phyloP scores from a whole-genome alignment of 148 eudicot genomes.

The Nyssa sinensis region DNA sequence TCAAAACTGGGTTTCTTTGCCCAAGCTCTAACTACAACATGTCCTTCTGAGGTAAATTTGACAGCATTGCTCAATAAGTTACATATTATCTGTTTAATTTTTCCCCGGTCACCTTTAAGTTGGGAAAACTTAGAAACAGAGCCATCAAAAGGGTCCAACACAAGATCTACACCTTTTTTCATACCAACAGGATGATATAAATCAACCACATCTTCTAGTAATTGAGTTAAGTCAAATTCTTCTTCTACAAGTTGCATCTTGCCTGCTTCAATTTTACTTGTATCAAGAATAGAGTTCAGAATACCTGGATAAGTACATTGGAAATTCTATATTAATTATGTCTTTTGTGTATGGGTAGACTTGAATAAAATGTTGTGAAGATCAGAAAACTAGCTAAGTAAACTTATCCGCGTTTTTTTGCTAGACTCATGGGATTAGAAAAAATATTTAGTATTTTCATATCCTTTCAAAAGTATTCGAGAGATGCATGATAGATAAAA shows the following conservation, averaged over 20 bases:
- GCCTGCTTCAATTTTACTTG: constrained; percentile 79
- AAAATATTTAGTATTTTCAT: too few species aligned
- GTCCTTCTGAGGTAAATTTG: constrained; percentile 74
- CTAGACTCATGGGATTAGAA: too few species aligned
- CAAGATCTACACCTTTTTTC: constrained; percentile 70
- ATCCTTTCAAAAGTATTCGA: too few species aligned
- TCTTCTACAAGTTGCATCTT: constrained; percentile 63
- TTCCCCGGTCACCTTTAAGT: constrained; percentile 68
- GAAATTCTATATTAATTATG: not conserved
- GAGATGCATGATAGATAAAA: too few species aligned
- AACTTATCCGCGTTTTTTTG: too few species aligned
- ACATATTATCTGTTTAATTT: constrained; percentile 59
- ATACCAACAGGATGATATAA: constrained; percentile 57
- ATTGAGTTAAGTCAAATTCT: constrained; percentile 54
- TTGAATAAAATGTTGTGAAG: not conserved
- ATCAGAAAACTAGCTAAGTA: not conserved
- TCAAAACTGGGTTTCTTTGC: constrained; percentile 48
- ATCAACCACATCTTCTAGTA: constrained; percentile 69
- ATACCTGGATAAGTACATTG: constrained; percentile 38
- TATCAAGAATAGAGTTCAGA: constrained; percentile 67
- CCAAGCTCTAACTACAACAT: constrained; percentile 55
- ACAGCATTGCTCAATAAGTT: constrained; percentile 83
- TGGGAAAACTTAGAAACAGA: constrained; percentile 38
- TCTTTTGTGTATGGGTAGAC: not conserved
- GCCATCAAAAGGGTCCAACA: constrained; percentile 67